Evolutionary conservation across 176 grass and related monocot genomes (phyloP).

Genomic region (Aegilops bicornis): DNA sequence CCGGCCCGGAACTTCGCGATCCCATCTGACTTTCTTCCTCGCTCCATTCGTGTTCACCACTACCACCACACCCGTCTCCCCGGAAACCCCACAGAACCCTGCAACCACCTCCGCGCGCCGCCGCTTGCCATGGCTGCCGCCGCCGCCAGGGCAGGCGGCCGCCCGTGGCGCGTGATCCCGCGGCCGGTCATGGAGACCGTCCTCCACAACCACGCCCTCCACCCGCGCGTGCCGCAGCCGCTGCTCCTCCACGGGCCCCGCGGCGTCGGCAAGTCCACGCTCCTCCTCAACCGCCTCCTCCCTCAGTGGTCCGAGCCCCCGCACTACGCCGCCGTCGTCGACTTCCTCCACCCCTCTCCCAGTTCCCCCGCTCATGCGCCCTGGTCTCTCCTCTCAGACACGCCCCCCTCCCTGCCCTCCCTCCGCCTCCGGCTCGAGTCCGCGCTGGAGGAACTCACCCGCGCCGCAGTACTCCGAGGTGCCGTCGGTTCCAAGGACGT

Average conservation of each 20-base stretch:
- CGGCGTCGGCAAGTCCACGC: conserved; percentile 86
- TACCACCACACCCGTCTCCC: not conserved
- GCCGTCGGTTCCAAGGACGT: conserved; percentile 75
- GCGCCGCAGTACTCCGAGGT: conserved; percentile 52
- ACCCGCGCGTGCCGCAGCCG: conserved; percentile 67
- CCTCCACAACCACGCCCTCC: conserved; percentile 78
- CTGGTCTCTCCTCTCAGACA: conserved; percentile 31
- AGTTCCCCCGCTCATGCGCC: conserved; percentile 10
- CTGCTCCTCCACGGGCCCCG: conserved; percentile 85
- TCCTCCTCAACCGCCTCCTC: conserved; percentile 83
- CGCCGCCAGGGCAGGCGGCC: conserved; percentile 29
- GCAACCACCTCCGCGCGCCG: not conserved
- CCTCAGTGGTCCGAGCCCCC: conserved; percentile 75
- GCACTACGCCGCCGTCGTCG: conserved; percentile 69
- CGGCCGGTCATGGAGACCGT: conserved; percentile 82
- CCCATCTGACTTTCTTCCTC: conserved; percentile 4
- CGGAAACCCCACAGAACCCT: conserved; percentile 34
- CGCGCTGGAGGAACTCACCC: conserved; percentile 70
- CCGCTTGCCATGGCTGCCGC: conserved; percentile 40
- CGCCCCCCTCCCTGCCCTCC: conserved; percentile 30
- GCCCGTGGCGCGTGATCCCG: conserved; percentile 67
- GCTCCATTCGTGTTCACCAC: conserved; percentile 2
- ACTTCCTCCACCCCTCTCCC: conserved; percentile 48
- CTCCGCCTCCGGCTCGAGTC: conserved; percentile 68
- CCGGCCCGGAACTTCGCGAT: not conserved